These are phyloP conservation scores for Cenchrus purpureus DNA, from an alignment of 176 grass and related monocot species.

Conservation along the genomic window DNA sequence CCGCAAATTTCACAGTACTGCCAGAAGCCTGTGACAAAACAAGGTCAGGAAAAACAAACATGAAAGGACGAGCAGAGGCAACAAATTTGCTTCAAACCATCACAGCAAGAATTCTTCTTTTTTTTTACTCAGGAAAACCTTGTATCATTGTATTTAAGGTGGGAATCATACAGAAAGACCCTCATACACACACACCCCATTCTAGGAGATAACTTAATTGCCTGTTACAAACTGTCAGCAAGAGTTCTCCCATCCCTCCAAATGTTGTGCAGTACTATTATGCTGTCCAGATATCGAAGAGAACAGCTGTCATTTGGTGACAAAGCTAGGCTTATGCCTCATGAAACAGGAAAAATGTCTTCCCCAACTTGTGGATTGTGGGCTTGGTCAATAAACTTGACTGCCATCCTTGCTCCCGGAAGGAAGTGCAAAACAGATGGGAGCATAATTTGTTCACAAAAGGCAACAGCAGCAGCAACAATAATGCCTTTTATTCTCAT, in stretches of 20 bases:
- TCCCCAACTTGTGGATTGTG: neutral
- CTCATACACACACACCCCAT: too few relatives aligned
- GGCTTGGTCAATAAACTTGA: neutral
- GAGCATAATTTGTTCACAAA: neutral
- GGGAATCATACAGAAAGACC: too few relatives aligned
- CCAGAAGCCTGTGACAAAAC: constrained; percentile 47
- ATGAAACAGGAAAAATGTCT: neutral
- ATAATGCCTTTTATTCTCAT: neutral
- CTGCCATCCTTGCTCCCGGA: neutral
- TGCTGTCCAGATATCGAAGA: neutral
- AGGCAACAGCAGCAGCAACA: neutral
- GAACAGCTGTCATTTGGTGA: neutral
- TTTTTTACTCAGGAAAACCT: too few relatives aligned
- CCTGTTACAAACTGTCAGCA: too few relatives aligned
- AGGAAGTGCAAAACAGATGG: neutral
- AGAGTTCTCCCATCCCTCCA: neutral
- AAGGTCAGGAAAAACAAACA: constrained; percentile 11
- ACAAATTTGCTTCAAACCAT: neutral
- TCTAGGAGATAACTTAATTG: too few relatives aligned
- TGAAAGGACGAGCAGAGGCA: neutral
- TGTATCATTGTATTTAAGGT: too few relatives aligned
- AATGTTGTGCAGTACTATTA: neutral
- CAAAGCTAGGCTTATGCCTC: neutral
- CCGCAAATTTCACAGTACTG: constrained; percentile 31
- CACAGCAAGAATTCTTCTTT: too few relatives aligned